Evolutionary conservation across 2,329 filamentous ascomycete genomes (phyloP), one percentile per base, ranked within the genome.

Genomic region (Lachnellula hyalina): DNA sequence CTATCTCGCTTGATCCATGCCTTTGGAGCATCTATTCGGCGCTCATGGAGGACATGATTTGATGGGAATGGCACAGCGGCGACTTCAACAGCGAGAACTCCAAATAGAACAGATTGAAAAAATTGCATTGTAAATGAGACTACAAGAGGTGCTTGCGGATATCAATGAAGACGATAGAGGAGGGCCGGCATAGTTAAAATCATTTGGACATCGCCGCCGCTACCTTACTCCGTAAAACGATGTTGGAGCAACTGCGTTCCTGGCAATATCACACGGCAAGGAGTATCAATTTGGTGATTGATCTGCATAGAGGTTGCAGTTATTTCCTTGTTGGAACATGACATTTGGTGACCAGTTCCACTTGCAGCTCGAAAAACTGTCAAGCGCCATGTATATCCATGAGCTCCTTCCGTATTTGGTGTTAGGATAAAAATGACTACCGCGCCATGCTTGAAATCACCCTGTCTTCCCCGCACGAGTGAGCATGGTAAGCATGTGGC

Each of bases 41-140:
- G 56, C 47, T 66, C 64, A 41, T 66, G 64, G 6, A 64, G 48
- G 34, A 61, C 55, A 57, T 65, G 57, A 4, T 35, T 47, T 5
- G 42, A 40, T 23, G 55, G 52, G 32, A 55, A 51, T 14, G 63
- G 60, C 32, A 51, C 49, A 7, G 55, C 61, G 28, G 38, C 45
- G 47, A 48, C 56, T 28, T 52, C 50, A 21, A 50, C 49, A 52
- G 51, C 57, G 28, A 61, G 44, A 38, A 46, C 49, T 51, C 51
- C 25, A n/a, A 61, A 8, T n/a, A 59, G n/a, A 40, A 49, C 41
- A 9, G 56, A 48, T n/a, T 44, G 35, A 14, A 54, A 53, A 52
- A 63, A 58, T 44, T 55, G 50, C 62, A 64, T 63, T 25, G 23
- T 58, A 19, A 23, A 42, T 44, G 17, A 23, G 25, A 21, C 28